A percentile compares a stretch with the other conserved stretches of the same genome.
These are phyloP conservation scores for Carex arenaria DNA, from an alignment of 202 grass and related monocot species.

Conservation along the genomic window DNA sequence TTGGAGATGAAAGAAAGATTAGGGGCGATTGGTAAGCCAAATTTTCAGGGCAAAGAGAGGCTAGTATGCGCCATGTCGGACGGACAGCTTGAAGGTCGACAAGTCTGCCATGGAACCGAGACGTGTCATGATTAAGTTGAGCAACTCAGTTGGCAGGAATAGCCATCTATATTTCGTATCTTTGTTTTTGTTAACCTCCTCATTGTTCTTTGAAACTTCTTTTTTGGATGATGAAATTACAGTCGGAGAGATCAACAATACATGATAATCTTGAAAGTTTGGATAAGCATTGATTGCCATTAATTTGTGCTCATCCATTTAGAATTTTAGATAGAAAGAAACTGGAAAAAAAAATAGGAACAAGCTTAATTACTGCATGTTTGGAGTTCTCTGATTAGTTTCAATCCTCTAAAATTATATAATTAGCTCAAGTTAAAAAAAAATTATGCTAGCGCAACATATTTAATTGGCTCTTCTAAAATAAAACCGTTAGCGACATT, in stretches of 20 bases:
- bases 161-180: background rate
- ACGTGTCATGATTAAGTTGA: conserved; percentile 41
- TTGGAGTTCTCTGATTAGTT: background rate
- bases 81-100: conserved; percentile 38
- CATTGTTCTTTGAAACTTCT: background rate
- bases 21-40: conserved; percentile 44
- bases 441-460: background rate
- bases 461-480: background rate
- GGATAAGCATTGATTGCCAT: background rate
- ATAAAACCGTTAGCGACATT: too few species aligned
- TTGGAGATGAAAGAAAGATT: conserved; percentile 30
- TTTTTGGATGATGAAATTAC: background rate
- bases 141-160: background rate
- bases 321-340: background rate
- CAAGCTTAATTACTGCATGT: background rate
- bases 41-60: conserved; percentile 12
- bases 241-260: background rate
- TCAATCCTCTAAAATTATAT: background rate
- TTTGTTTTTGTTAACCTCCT: background rate
- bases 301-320: background rate
- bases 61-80: conserved; percentile 29
- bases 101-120: conserved; percentile 52
- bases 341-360: background rate
- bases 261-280: background rate
- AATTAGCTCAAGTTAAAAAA: background rate